A percentile compares a stretch with the other conserved stretches of the same genome.
Evolutionary conservation across 108 stramenopile species (phyloP).

Genomic region (Cyclotella choctawhatcheeana): DNA sequence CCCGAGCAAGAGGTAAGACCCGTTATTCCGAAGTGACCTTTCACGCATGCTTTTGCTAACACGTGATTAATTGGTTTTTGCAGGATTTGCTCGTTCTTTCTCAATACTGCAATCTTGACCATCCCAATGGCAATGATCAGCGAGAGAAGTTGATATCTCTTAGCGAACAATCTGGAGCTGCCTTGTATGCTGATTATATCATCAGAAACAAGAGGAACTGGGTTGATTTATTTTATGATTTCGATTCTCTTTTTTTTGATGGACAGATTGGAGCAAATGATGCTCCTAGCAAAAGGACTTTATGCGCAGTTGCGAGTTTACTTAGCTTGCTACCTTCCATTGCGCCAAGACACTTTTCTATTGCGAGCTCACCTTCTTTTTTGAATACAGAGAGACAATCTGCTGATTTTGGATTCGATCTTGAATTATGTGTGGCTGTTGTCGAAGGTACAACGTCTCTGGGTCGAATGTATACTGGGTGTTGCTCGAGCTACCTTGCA

Average conservation of each 20-base stretch:
- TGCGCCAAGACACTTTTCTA: constrained; percentile 78
- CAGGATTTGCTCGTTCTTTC: constrained; percentile 75
- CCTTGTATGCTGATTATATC: constrained; percentile 82
- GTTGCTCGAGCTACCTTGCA: constrained; percentile 71
- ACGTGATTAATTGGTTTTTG: no score
- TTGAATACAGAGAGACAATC: constrained; percentile 5
- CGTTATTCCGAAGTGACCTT: no score
- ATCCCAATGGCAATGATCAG: constrained; percentile 60
- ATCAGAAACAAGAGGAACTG: constrained; percentile 84
- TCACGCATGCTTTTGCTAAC: no score
- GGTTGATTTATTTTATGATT: constrained; percentile 85
- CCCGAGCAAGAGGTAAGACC: constrained; percentile 88
- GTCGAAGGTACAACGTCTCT: constrained; percentile 76
- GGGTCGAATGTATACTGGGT: constrained; percentile 74
- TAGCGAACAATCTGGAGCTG: constrained; percentile 71
- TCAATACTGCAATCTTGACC: constrained; percentile 56
- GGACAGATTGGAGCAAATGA: constrained; percentile 6
- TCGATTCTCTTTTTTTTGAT: constrained; percentile 67
- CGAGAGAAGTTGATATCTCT: constrained; percentile 66
- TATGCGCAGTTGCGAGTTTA: constrained; percentile 61
- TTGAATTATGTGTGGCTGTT: constrained; percentile 81
- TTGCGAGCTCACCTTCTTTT: constrained; percentile 75
- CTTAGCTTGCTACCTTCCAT: constrained; percentile 71
- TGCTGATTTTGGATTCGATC: constrained; percentile 35
- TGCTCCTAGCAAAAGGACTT: background rate